phyloP scores from a whole-genome alignment of 116 monocot genomes.

The Phalaenopsis hybrid region DNA sequence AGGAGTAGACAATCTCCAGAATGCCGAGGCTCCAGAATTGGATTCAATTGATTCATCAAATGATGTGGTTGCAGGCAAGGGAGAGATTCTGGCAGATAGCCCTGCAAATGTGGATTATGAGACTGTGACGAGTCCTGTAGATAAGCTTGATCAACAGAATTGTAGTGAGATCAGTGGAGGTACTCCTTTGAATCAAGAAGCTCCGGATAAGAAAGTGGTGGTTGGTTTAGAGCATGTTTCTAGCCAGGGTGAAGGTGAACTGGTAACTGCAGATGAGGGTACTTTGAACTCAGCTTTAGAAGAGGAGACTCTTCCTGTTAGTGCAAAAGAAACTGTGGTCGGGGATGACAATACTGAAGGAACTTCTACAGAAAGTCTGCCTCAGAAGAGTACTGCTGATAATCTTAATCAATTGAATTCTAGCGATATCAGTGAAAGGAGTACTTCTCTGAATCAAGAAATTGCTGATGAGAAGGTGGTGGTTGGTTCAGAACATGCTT shows the following conservation, averaged over 20 bases:
- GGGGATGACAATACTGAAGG: background rate
- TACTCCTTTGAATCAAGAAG: slow-evolving; percentile 1
- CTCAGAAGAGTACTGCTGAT: background rate
- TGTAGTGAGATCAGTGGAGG: background rate
- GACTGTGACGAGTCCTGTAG: background rate
- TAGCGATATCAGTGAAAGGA: background rate
- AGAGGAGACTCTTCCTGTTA: background rate
- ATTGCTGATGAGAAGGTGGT: slow-evolving; percentile 2
- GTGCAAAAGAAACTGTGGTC: background rate
- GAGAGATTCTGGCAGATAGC: background rate
- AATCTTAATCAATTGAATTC: slow-evolving; percentile 9
- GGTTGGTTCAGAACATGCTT: background rate
- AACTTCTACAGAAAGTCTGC: background rate
- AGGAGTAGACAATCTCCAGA: slow-evolving; percentile 3
- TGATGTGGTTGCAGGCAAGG: background rate
- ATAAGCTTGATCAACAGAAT: background rate
- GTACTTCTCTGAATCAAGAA: slow-evolving; percentile 1
- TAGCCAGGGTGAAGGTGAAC: slow-evolving; percentile 1
- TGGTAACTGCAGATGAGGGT: background rate
- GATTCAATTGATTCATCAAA: slow-evolving; percentile 10
- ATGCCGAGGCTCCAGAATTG: slow-evolving; percentile 1
- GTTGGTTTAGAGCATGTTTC: background rate
- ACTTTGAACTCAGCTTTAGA: background rate
- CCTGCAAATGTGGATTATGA: background rate
- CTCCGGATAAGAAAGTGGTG: background rate